Base-by-base conservation (phyloP, 1,284 basidiomycete species). In the Phellopilus nigrolimitatus region DNA sequence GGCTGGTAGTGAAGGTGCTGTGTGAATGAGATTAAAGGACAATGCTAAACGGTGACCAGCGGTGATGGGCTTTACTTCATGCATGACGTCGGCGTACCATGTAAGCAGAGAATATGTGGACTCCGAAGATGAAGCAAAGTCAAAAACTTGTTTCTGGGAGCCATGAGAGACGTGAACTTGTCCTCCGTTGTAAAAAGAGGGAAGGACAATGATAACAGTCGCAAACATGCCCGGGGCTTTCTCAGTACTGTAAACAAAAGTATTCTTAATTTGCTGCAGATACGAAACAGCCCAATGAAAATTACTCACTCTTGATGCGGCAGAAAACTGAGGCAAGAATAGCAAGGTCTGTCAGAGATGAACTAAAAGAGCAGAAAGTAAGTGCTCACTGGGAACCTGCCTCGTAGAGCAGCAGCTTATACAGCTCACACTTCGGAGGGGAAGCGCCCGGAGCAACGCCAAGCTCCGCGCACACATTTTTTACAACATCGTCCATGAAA, bases 11-110 rank as follows among this genome's bases (percentile, higher is more conserved):
- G 49, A 45, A 15, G 3, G 24, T 41, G 34, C 51, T 3, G 46
- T 5, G 1, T 56, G 28, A 13, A 64, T 38, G 41, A 59, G 66
- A 50, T 76, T 73, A 60, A 72, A 77, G 0, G 70, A 68, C 5
- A 79, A 67, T 0, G 72, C 74, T 10, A 76, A 64, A 5, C 71
- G 71, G 47, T 70, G 71, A 1, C 74, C 75, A 21, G 65, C 64
- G 2, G 67, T 71, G 31, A 78, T 61, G 3, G 69, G 68, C 51
- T 74, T 70, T 45, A 76, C 65, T 59, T 72, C 70, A 50, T 74
- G 71, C 19, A 60, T 59, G 30, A 75, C 74, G 50, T 74, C 72
- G 4, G 72, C 73, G 54, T 75, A 78, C 73, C 75, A 77, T 0
- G 74, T 66, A 4, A 77, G 59, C 5, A 74, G 63, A 1, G 68